A percentile compares a stretch with the other conserved stretches of the same genome.
Conservation (phyloP, 129 eudicot genomes). For the Helianthus tuberosus region DNA sequence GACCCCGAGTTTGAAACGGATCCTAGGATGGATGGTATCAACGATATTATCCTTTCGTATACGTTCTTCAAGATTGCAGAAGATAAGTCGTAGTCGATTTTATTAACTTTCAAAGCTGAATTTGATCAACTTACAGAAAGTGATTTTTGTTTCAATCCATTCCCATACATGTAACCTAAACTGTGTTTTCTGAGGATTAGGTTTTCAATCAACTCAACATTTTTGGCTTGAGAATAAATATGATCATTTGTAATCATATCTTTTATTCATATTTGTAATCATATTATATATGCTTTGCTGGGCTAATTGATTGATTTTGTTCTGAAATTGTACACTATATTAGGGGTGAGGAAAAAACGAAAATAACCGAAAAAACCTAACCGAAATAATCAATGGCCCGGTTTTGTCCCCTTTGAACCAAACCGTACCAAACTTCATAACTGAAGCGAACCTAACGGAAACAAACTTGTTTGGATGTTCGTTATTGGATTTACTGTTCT, state of each 20-base stretch:
- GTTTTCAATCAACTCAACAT: constrained; percentile 11
- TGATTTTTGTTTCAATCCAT: neutral
- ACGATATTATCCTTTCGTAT: constrained; percentile 82
- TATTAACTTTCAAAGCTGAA: constrained; percentile 10
- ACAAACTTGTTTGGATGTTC: too few species aligned
- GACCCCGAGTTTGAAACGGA: constrained; percentile 97
- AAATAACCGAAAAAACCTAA: too few species aligned
- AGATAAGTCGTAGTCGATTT: constrained; percentile 27
- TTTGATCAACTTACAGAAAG: constrained; percentile 12
- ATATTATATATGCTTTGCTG: neutral
- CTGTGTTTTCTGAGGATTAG: neutral
- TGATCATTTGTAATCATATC: neutral
- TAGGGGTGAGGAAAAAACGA: too few species aligned
- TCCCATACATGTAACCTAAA: constrained; percentile 1
- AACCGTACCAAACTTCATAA: too few species aligned
- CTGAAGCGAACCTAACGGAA: too few species aligned
- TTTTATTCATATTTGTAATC: neutral
- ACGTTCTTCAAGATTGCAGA: constrained; percentile 86
- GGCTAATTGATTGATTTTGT: neutral
- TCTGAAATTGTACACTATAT: neutral
- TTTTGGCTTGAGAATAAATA: constrained; percentile 26
- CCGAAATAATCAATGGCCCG: too few species aligned
- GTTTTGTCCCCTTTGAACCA: too few species aligned
- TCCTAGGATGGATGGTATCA: constrained; percentile 91
- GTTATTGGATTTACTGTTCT: too few species aligned